Percentiles rank a stretch among this genome's conserved stretches.
Evolutionary conservation across 352 stramenopile species (phyloP).

Genomic region (Aphanomyces astaci): DNA sequence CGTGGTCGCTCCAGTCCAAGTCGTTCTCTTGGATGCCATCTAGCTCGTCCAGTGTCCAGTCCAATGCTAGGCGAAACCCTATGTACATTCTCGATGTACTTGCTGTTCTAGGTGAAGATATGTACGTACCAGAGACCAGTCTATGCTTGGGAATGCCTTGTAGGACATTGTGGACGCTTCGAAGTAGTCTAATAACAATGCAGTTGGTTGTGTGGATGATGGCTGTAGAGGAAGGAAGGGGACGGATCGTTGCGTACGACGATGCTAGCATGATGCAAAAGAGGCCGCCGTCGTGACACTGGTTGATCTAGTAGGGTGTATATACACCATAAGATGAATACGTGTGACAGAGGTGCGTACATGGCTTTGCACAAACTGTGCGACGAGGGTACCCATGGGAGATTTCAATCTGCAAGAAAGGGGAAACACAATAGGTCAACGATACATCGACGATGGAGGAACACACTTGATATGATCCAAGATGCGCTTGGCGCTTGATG

Average conservation of each 20-base stretch:
- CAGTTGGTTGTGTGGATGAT: not conserved
- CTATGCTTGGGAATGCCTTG: not conserved
- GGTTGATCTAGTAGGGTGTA: too few relatives aligned
- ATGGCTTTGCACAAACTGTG: slow-evolving; percentile 2
- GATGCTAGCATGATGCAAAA: not conserved
- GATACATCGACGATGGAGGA: not conserved
- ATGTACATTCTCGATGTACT: not conserved
- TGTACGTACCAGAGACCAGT: not conserved
- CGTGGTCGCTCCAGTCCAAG: not conserved
- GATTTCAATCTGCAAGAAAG: slow-evolving; percentile 6
- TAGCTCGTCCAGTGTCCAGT: not conserved
- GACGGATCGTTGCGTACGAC: not conserved
- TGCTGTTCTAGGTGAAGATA: not conserved
- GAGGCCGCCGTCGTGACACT: not conserved
- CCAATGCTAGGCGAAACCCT: not conserved
- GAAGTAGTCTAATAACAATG: not conserved
- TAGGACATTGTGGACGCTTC: not conserved
- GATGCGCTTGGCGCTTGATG: slow-evolving; percentile 1
- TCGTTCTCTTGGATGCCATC: not conserved
- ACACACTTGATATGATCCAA: not conserved
- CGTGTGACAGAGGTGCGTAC: not conserved
- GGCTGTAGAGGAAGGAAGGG: not conserved
- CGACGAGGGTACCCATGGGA: not conserved
- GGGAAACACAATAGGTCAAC: not conserved
- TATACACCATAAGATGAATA: not conserved